phyloP scores from a whole-genome alignment of 371 early-diverging fungal genomes.

The Rhizomucor pusillus region DNA sequence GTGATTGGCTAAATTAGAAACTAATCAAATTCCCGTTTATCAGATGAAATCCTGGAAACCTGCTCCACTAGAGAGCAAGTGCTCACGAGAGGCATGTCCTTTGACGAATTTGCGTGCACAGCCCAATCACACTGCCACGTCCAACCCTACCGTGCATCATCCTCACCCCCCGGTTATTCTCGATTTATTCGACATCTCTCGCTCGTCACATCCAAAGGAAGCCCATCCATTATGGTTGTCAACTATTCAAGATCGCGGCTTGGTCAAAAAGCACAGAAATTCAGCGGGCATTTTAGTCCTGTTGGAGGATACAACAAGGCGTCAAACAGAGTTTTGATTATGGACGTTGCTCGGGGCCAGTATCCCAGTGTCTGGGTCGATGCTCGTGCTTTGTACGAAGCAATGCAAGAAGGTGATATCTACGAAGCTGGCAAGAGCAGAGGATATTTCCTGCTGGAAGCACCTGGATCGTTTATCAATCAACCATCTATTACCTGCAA shows the following conservation, averaged over 20 bases:
- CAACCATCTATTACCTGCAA: neutral
- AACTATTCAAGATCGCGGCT: slow-evolving; percentile 73
- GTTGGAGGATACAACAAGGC: slow-evolving; percentile 66
- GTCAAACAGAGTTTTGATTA: slow-evolving; percentile 68
- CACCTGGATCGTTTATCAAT: neutral
- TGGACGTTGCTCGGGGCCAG: slow-evolving; percentile 73
- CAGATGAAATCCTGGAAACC: slow-evolving; percentile 79
- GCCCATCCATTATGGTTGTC: slow-evolving; percentile 71
- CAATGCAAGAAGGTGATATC: slow-evolving; percentile 70
- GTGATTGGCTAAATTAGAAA: neutral
- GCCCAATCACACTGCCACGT: slow-evolving; percentile 81
- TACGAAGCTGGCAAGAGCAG: slow-evolving; percentile 64
- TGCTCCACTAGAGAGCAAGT: slow-evolving; percentile 74
- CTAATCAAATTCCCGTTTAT: neutral
- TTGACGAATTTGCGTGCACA: slow-evolving; percentile 82
- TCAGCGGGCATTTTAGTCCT: slow-evolving; percentile 52
- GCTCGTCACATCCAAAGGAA: slow-evolving; percentile 51
- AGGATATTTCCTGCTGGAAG: slow-evolving; percentile 76
- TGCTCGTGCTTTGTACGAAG: slow-evolving; percentile 62
- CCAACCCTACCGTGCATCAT: slow-evolving; percentile 60
- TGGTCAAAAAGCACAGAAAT: slow-evolving; percentile 69
- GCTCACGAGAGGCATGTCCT: slow-evolving; percentile 77
- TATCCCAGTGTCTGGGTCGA: slow-evolving; percentile 83
- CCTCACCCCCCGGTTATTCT: slow-evolving; percentile 42
- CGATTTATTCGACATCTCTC: slow-evolving; percentile 74